Evolutionary conservation across 768 basidiomycete genomes (phyloP).

Genomic region (Pholiota conissans): DNA sequence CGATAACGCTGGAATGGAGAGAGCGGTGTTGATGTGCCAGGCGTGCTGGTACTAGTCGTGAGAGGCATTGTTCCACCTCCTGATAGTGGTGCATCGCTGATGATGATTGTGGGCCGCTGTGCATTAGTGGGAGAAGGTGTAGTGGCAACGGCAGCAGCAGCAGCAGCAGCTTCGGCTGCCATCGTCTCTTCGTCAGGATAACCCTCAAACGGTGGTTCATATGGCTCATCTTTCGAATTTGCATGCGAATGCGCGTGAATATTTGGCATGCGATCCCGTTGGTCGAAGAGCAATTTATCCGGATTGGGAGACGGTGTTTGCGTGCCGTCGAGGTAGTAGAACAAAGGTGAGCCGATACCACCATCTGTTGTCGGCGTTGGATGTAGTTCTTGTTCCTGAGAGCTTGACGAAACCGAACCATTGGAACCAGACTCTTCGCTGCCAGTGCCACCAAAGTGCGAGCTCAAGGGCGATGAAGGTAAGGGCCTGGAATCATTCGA

Average conservation of each 20-base stretch:
- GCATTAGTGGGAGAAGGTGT: slow-evolving; percentile 1
- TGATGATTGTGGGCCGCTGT: slow-evolving; percentile 33
- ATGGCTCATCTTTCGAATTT: slow-evolving; percentile 18
- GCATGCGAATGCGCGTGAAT: background rate
- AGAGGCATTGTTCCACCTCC: slow-evolving; percentile 2
- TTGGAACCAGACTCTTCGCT: slow-evolving; percentile 21
- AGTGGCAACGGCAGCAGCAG: slow-evolving; percentile 7
- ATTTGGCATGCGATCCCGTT: slow-evolving; percentile 22
- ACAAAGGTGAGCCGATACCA: slow-evolving; percentile 26
- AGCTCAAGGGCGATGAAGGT: slow-evolving; percentile 49
- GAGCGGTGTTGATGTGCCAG: slow-evolving; percentile 32
- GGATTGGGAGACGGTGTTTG: slow-evolving; percentile 23
- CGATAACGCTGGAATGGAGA: slow-evolving; percentile 53
- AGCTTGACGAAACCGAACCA: slow-evolving; percentile 40
- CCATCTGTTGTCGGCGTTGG: slow-evolving; percentile 39
- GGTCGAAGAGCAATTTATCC: slow-evolving; percentile 18
- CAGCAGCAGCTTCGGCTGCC: slow-evolving; percentile 18
- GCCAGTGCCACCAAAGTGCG: slow-evolving; percentile 42
- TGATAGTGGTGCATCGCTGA: slow-evolving; percentile 23
- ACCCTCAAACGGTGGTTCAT: slow-evolving; percentile 17
- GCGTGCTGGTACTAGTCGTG: slow-evolving; percentile 23
- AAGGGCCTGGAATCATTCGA: slow-evolving; percentile 4
- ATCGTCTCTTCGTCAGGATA: slow-evolving; percentile 28
- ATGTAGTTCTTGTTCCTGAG: slow-evolving; percentile 33
- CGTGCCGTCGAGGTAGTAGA: slow-evolving; percentile 37